Evolutionary conservation across 208 protist species (phyloP).

Genomic region (Porcisia hertigi): DNA sequence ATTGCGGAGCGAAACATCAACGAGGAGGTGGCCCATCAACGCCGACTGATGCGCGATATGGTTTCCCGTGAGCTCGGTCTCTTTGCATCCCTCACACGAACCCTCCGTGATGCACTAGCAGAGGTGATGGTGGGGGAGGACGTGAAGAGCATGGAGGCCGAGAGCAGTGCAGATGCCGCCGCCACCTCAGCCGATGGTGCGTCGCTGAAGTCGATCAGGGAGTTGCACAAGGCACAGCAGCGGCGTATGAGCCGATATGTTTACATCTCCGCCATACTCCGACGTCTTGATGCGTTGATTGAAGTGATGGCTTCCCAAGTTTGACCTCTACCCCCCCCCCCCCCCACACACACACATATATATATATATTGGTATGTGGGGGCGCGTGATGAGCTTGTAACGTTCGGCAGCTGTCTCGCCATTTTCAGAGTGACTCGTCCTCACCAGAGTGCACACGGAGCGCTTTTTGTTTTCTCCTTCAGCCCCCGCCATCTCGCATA

Average conservation of each 20-base stretch:
- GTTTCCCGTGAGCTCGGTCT: conserved; percentile 40
- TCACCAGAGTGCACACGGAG: too few species aligned
- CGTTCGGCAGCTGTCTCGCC: background rate
- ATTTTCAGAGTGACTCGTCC: background rate
- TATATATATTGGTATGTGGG: background rate
- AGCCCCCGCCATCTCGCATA: too few species aligned
- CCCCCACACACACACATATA: background rate
- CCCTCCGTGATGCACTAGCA: conserved; percentile 39
- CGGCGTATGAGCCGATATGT: conserved; percentile 21
- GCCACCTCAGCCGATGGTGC: conserved; percentile 2
- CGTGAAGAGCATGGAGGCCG: conserved; percentile 1
- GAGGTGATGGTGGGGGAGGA: conserved; percentile 31
- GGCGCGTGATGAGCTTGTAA: background rate
- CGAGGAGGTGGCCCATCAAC: conserved; percentile 30
- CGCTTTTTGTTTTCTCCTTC: background rate
- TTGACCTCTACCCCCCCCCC: background rate
- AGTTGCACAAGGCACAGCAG: conserved; percentile 22
- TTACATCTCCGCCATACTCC: conserved; percentile 24
- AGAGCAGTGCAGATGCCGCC: background rate
- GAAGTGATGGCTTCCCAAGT: conserved; percentile 28
- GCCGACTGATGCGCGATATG: conserved; percentile 48
- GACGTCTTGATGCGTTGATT: conserved; percentile 18
- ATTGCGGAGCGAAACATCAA: conserved; percentile 29
- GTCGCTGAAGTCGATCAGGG: conserved; percentile 13
- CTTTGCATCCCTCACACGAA: conserved; percentile 38